A percentile compares a stretch with the other conserved stretches of the same genome.
phyloP scores from a whole-genome alignment of 208 protist genomes.

The Leishmania braziliensis region DNA sequence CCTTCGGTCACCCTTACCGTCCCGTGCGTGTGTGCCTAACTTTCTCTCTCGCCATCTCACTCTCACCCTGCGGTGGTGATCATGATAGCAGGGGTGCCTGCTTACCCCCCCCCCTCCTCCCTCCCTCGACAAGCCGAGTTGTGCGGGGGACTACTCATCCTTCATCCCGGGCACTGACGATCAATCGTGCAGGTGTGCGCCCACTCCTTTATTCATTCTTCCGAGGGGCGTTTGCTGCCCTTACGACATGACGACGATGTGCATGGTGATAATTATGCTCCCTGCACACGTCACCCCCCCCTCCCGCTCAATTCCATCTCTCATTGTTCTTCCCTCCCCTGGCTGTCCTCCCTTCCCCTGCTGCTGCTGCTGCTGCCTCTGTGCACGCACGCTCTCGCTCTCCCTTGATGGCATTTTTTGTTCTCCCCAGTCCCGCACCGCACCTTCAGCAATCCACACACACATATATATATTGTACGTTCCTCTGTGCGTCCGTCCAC shows the following conservation, averaged over 20 bases:
- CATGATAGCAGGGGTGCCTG: not conserved
- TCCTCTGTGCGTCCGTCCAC: no score
- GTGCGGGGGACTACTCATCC: not conserved
- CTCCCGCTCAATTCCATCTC: not conserved
- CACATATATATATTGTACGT: not conserved
- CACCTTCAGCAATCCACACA: not conserved
- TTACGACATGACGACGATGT: not conserved
- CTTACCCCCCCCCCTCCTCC: not conserved
- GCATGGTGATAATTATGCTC: not conserved
- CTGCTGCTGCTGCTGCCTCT: not conserved
- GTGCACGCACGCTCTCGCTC: not conserved
- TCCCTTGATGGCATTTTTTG: not conserved
- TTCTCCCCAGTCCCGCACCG: not conserved
- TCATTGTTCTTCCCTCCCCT: not conserved
- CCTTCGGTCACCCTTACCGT: no score
- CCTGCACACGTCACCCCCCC: not conserved
- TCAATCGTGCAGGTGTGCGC: not conserved
- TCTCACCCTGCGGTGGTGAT: not conserved
- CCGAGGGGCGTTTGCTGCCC: not conserved
- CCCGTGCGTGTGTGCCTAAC: no score
- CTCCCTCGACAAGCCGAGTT: not conserved
- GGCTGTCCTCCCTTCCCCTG: not conserved
- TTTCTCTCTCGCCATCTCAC: not conserved
- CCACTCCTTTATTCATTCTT: conserved; percentile 9
- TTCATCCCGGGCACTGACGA: not conserved